A percentile compares a stretch with the other conserved stretches of the same genome.
Conservation (phyloP, 1,284 basidiomycete species). For the Cutaneotrichosporon sp. region DNA sequence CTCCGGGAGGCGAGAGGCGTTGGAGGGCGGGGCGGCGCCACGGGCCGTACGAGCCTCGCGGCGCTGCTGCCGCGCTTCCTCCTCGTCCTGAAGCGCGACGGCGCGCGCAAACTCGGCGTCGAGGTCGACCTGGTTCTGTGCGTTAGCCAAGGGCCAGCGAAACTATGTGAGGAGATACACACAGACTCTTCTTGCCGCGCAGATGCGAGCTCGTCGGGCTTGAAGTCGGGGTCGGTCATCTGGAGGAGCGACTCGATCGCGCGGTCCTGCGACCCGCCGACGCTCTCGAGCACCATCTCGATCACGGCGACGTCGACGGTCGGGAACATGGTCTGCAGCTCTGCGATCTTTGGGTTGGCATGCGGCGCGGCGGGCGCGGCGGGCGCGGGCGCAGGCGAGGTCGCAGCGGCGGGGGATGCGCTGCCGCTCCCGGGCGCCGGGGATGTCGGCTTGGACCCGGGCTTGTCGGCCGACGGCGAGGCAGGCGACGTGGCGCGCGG, state of each 20-base stretch:
- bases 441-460: not conserved
- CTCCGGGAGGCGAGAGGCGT: slow-evolving; percentile 16
- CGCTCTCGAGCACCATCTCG: slow-evolving; percentile 50
- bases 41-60: not conserved
- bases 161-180: not conserved
- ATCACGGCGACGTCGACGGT: slow-evolving; percentile 47
- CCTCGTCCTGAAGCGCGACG: slow-evolving; percentile 48
- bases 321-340: slow-evolving; percentile 48
- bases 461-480: not conserved
- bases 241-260: slow-evolving; percentile 50
- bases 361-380: slow-evolving; percentile 16
- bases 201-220: slow-evolving; percentile 30
- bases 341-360: slow-evolving; percentile 40
- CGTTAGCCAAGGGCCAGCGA: slow-evolving; percentile 6
- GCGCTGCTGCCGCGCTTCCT: slow-evolving; percentile 21
- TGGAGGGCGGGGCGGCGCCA: not conserved
- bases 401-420: not conserved
- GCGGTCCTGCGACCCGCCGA: slow-evolving; percentile 44
- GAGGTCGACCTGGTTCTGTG: slow-evolving; percentile 47
- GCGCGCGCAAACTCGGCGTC: slow-evolving; percentile 52
- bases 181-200: slow-evolving; percentile 3
- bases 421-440: not conserved
- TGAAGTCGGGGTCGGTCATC: slow-evolving; percentile 53
- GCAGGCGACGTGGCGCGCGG: slow-evolving; percentile 4
- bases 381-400: slow-evolving; percentile 4